Conservation (phyloP, 2,329 filamentous ascomycete genomes). For the Penicillium fuscoglaucum region DNA sequence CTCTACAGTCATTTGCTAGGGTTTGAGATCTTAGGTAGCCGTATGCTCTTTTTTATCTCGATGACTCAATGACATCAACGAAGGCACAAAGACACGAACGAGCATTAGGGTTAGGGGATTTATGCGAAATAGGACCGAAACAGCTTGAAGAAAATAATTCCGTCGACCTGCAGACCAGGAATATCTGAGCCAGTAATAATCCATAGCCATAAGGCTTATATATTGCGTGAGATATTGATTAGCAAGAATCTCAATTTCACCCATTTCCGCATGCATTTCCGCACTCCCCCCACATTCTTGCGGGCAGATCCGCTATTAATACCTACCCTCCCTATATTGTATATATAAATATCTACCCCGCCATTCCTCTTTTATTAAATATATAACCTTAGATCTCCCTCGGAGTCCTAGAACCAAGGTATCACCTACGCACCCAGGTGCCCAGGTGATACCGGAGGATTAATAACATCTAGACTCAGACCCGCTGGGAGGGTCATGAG, state of each 20-base stretch:
- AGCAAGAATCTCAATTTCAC: neutral
- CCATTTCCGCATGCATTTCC: conserved; percentile 3
- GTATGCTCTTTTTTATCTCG: neutral
- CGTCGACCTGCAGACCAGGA: neutral
- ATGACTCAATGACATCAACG: neutral
- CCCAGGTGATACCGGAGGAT: no score
- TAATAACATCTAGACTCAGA: no score
- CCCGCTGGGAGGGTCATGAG: no score
- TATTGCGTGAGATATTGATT: neutral
- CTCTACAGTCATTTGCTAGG: neutral
- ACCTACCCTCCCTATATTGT: neutral
- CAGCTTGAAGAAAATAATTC: neutral
- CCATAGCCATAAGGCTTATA: neutral
- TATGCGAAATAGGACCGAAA: neutral
- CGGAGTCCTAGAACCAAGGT: no score
- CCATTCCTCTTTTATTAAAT: no score
- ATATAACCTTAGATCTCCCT: no score
- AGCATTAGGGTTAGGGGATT: neutral
- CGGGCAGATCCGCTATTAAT: neutral
- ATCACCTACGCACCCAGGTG: no score
- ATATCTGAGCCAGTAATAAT: neutral
- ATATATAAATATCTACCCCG: no score
- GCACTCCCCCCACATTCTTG: neutral
- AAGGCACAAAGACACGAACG: neutral
- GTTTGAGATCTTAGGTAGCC: neutral